Evolutionary conservation across 1,284 basidiomycete species (phyloP).

Genomic region (Inonotus hispidus): DNA sequence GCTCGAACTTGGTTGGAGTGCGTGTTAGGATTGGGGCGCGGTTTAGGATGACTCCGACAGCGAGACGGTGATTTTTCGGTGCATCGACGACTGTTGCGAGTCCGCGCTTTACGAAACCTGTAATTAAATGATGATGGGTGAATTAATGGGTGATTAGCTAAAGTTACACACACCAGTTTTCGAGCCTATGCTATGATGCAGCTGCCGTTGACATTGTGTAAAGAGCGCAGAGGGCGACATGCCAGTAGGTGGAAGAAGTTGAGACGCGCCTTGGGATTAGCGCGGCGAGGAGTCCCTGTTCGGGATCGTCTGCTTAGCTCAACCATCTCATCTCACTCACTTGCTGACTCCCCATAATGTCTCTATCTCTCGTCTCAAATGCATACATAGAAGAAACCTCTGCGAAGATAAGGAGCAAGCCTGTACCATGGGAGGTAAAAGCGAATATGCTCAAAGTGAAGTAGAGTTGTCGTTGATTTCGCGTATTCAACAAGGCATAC

Average conservation of each 20-base stretch:
- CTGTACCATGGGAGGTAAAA: conserved; percentile 93
- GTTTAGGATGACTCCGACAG: conserved; percentile 62
- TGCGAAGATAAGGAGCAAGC: conserved; percentile 83
- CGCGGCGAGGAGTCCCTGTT: conserved; percentile 1
- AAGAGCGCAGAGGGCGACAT: conserved; percentile 18
- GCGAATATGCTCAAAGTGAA: background rate
- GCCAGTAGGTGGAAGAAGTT: conserved; percentile 3
- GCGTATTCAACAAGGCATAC: conserved; percentile 57
- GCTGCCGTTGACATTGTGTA: conserved; percentile 14
- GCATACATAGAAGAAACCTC: conserved; percentile 84
- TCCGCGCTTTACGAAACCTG: conserved; percentile 9
- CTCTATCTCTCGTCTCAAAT: conserved; percentile 82
- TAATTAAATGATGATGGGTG: background rate
- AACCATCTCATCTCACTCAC: conserved; percentile 1
- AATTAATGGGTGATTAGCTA: background rate
- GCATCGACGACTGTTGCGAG: conserved; percentile 16
- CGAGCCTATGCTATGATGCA: conserved; percentile 11
- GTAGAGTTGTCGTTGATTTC: background rate
- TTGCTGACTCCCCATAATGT: conserved; percentile 55
- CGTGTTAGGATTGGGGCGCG: conserved; percentile 80
- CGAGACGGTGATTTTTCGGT: conserved; percentile 18
- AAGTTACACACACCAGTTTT: background rate
- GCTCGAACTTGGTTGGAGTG: conserved; percentile 73
- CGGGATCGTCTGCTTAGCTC: background rate
- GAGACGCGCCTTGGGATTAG: conserved; percentile 13